phyloP scores from a whole-genome alignment of 306 rosid genomes.

The Neltuma alba region DNA sequence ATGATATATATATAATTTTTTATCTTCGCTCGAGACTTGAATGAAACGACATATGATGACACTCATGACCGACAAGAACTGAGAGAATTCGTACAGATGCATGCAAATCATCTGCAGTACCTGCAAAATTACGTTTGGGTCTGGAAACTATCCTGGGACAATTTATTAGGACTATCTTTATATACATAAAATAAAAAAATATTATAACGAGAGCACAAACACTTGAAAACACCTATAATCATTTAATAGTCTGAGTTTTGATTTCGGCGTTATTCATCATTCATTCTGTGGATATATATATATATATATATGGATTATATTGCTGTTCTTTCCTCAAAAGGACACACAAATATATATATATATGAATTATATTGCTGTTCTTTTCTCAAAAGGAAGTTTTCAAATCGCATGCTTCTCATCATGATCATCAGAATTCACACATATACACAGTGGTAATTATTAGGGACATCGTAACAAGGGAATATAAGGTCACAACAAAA shows the following conservation, averaged over 20 bases:
- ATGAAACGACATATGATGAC: not conserved
- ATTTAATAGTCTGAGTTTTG: no score
- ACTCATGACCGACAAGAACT: not conserved
- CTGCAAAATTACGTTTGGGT: not conserved
- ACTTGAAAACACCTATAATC: not conserved
- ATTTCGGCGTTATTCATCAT: no score
- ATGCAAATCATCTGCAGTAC: no score
- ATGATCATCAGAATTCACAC: not conserved
- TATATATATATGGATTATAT: not conserved
- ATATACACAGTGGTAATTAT: not conserved
- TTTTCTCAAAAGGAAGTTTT: not conserved
- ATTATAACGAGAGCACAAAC: not conserved
- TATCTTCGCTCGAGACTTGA: no score
- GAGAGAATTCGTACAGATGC: not conserved
- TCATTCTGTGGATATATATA: no score
- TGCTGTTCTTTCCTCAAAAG: no score
- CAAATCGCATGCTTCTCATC: not conserved
- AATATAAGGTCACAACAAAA: not conserved
- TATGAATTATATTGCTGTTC: not conserved
- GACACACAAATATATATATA: no score
- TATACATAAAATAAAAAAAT: not conserved
- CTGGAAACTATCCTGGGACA: not conserved
- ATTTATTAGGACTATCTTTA: not conserved
- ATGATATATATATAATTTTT: no score
- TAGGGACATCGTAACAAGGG: not conserved